phyloP scores from a whole-genome alignment of 306 rosid species.

The Sechiopsis laciniata region DNA sequence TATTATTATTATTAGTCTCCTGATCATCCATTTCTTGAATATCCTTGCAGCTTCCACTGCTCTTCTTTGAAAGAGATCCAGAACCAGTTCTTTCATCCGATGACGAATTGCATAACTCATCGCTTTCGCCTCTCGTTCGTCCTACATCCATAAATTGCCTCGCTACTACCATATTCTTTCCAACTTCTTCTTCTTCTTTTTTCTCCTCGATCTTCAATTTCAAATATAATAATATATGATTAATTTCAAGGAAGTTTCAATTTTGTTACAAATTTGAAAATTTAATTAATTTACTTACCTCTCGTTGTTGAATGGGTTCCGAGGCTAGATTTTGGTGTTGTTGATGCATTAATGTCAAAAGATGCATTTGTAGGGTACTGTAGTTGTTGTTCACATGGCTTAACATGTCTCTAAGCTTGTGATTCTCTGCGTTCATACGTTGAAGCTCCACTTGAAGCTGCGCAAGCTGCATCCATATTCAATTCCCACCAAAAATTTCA shows the following conservation, averaged over 20 bases:
- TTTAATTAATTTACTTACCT: slow-evolving; percentile 25
- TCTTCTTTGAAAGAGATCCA: slow-evolving; percentile 43
- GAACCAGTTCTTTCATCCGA: slow-evolving; percentile 76
- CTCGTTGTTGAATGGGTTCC: slow-evolving; percentile 26
- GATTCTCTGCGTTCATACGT: slow-evolving; percentile 70
- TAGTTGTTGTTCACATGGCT: slow-evolving; percentile 63
- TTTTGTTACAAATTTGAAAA: too few relatives aligned
- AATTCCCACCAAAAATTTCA: not conserved
- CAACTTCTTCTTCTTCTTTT: slow-evolving; percentile 37
- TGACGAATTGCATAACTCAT: slow-evolving; percentile 51
- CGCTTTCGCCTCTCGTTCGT: slow-evolving; percentile 43
- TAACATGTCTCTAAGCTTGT: slow-evolving; percentile 71
- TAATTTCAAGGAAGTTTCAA: too few relatives aligned
- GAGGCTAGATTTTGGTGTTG: slow-evolving; percentile 34
- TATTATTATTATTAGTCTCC: not conserved
- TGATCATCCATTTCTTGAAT: slow-evolving; percentile 26
- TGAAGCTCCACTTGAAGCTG: slow-evolving; percentile 65
- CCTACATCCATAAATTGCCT: slow-evolving; percentile 63
- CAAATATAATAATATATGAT: too few relatives aligned
- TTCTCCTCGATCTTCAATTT: slow-evolving; percentile 26
- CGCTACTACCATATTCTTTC: slow-evolving; percentile 36
- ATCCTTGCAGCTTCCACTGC: slow-evolving; percentile 3
- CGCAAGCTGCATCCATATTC: slow-evolving; percentile 41
- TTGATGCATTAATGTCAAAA: slow-evolving; percentile 54
- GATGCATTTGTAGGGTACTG: slow-evolving; percentile 69